A percentile compares a stretch with the other conserved stretches of the same genome.
These are phyloP conservation scores for Leishmania tropica DNA, from an alignment of 208 protist species.

Conservation along the genomic window DNA sequence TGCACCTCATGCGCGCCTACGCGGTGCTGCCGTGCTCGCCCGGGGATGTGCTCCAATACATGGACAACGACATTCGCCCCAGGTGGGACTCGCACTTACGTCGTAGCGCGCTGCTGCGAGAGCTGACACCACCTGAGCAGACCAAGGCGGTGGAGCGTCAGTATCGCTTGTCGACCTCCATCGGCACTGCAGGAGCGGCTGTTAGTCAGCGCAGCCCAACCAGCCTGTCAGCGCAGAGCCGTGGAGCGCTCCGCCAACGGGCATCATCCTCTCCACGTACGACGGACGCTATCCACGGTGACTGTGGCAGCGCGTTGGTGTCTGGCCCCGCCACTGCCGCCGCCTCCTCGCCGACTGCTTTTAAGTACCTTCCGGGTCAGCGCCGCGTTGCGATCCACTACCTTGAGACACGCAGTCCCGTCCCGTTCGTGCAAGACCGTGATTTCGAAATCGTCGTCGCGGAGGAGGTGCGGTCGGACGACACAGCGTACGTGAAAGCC, in stretches of 20 bases:
- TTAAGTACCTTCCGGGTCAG: conserved; percentile 50
- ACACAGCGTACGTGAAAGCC: conserved; percentile 67
- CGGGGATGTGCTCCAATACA: conserved; percentile 52
- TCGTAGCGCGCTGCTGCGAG: conserved; percentile 50
- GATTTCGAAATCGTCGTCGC: conserved; percentile 82
- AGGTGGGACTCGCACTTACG: conserved; percentile 69
- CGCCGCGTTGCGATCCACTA: conserved; percentile 74
- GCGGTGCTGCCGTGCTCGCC: conserved; percentile 64
- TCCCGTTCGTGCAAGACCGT: conserved; percentile 66
- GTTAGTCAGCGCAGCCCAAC: background rate
- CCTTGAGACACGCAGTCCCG: conserved; percentile 59
- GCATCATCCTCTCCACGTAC: background rate
- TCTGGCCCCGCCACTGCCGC: background rate
- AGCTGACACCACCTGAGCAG: conserved; percentile 28
- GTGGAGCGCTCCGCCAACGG: background rate
- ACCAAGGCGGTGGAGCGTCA: background rate
- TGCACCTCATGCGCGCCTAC: conserved; percentile 79
- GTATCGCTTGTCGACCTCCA: conserved; percentile 5
- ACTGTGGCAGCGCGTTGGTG: background rate
- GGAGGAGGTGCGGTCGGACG: conserved; percentile 57
- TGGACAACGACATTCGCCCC: conserved; percentile 51
- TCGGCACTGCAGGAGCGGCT: conserved; percentile 5
- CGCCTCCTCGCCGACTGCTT: conserved; percentile 6
- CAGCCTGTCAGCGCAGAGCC: conserved; percentile 11
- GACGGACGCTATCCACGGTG: background rate